Evolutionary conservation across 2,329 filamentous ascomycete species (phyloP), one percentile per base, ranked within the genome.

Genomic region (Monascus ruber): DNA sequence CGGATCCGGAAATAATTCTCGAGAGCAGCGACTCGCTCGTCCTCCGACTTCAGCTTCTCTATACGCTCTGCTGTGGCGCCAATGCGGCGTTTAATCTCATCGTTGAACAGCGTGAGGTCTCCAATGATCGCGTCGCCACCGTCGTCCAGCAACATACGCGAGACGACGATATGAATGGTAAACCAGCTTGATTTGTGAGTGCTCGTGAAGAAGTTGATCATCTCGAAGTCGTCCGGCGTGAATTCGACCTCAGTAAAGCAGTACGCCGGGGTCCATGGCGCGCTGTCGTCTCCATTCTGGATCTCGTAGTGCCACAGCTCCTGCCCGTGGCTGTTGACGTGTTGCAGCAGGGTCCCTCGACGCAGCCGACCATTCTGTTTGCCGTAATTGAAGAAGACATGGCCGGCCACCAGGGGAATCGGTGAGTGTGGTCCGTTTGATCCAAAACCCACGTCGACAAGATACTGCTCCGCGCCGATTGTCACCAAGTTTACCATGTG

Each of bases 361-460:
- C 70, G 52, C 2, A 78, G 62, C 1, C 73, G 70, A n/a, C 75
- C 62, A 41, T 75, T 60, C 49, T 79, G 75, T 1, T 65, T 57
- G 7, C 73, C 75, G n/a, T 76, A 53, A 52, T 76, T 74, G 41
- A 56, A 49, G 36, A 64, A 58, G 4, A 65, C 53, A 3, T 55
- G 47, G 3, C 60, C 62, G 5, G 63, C 56, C 4, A 63, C 50
- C 2, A 81, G 54, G 0, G 68, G 71, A 24, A 81, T 58, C 1
- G 77, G 76, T n/a, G 56, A 55, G 2, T 70, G 77, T 1, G 74
- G 63, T 3, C 75, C 75, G 49, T 80, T 74, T 6, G 76, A 74
- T 28, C 78, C 78, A 48, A 82, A 81, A 2, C 66, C 72, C 4
- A 74, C 72, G 49, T 82, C 78, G 1, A 73, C 48, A 33, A 68